Evolutionary conservation across 116 monocot genomes (phyloP).

Genomic region (Dioscorea cayenensis): DNA sequence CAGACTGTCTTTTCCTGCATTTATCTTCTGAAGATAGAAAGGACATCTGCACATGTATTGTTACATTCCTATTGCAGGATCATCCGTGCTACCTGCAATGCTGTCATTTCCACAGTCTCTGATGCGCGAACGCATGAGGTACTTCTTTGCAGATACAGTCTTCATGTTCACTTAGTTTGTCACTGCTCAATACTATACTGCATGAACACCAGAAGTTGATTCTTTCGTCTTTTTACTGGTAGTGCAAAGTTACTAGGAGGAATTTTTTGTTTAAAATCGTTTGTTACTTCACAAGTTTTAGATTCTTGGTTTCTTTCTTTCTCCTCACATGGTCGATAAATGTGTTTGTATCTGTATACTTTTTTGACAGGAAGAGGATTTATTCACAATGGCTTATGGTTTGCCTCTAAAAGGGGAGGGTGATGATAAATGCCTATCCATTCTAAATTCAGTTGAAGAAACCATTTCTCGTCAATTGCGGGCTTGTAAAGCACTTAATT

Average conservation of each 20-base stretch:
- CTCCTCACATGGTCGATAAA: background rate
- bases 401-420: constrained; percentile 82
- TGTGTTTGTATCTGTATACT: background rate
- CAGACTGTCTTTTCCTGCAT: constrained; percentile 99
- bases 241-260: no score
- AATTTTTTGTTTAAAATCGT: no score
- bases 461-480: constrained; percentile 78
- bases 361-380: constrained; percentile 82
- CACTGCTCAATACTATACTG: background rate
- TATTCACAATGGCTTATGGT: constrained; percentile 85
- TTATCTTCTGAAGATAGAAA: constrained; percentile 88
- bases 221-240: background rate
- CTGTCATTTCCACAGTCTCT: constrained; percentile 66
- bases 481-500: constrained; percentile 64
- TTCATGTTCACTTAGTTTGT: background rate
- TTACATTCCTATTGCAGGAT: constrained; percentile 92
- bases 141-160: background rate
- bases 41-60: constrained; percentile 86
- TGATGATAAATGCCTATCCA: constrained; percentile 79
- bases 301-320: background rate
- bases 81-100: constrained; percentile 78
- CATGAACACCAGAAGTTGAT: background rate
- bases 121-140: constrained; percentile 96
- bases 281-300: no score
- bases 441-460: constrained; percentile 89